Base-by-base conservation (phyloP, 352 stramenopile genomes). In the Globisporangium barbulae region DNA sequence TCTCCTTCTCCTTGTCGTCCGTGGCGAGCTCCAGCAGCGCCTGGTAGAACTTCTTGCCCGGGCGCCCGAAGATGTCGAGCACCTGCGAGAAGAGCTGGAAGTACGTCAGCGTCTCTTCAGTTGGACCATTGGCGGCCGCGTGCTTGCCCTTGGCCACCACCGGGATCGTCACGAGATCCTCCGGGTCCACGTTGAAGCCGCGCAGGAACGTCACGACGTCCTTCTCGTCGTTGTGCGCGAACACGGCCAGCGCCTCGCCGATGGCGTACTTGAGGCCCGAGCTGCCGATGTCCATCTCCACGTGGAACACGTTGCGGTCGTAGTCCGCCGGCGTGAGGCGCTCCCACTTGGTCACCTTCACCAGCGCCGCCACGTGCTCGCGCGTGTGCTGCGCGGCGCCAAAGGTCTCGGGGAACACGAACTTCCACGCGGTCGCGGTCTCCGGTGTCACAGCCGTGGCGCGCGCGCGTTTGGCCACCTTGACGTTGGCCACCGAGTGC, bases 31-130 rank as follows among this genome's bases (percentile, higher is more conserved):
- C 78, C 12, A 79, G 63, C 28, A 96, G 67, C 44, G 79, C 78
- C 65, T 87, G 76, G 72, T 94, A 94, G 60, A 96, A 94, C 64
- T 90, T 89, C 75, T 93, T 93, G 19, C 80, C 86, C 55, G 83
- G 82, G 10, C 85, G 81, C 2, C 87, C 87, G 58, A 94, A 94
- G 60, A 96, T 75, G 72, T 94, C 87, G 53, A 94, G 80, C 61
- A 93, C 79, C 28, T 94, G 80, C 54, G 83, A 81, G 59, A 94
- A 92, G 33, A 92, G 71, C 69, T 91, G 85, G 66, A 91, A 89
- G 67, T 93, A 85, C 53, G 80, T 90, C 54, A 91, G 71, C 37
- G 79, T 90, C 59, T 89, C 78, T 44, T 85, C 81, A 25, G 70
- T 73, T n/a, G 75, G 74, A 25, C 50, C 61, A 2, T 17, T 53